Percentiles rank a stretch among this genome's conserved stretches.
These are phyloP conservation scores for Exutisphaerella laricina DNA, from an alignment of 2,329 filamentous ascomycete genomes.

Conservation along the genomic window DNA sequence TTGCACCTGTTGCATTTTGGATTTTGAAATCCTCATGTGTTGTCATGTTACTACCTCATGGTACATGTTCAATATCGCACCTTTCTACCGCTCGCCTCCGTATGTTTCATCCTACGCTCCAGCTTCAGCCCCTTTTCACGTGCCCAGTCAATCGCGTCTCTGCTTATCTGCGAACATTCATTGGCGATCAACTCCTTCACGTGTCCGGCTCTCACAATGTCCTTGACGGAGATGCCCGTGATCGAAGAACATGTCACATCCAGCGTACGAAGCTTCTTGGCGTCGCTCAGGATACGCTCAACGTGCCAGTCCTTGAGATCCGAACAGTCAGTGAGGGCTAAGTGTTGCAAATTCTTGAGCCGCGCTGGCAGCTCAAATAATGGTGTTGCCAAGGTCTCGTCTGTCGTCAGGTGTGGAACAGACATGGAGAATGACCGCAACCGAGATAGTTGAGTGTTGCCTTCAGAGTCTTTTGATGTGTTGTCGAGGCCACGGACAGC, in stretches of 20 bases:
- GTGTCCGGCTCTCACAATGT: conserved; percentile 24
- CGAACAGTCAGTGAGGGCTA: conserved; percentile 9
- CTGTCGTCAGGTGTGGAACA: not conserved
- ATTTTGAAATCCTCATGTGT: too few relatives aligned
- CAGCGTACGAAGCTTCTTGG: conserved; percentile 26
- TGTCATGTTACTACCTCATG: too few relatives aligned
- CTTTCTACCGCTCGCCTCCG: conserved; percentile 17
- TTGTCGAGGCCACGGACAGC: not conserved
- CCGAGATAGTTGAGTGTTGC: not conserved
- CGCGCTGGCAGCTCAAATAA: not conserved
- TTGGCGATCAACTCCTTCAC: conserved; percentile 33
- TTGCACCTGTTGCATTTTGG: too few relatives aligned
- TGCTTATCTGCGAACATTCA: conserved; percentile 33
- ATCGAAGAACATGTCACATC: conserved; percentile 36
- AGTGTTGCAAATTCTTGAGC: conserved; percentile 7
- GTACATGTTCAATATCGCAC: too few relatives aligned
- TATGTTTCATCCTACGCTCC: conserved; percentile 17
- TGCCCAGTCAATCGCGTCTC: conserved; percentile 41
- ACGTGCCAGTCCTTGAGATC: conserved; percentile 30
- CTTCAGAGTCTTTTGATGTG: not conserved
- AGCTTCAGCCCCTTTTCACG: conserved; percentile 33
- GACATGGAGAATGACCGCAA: not conserved
- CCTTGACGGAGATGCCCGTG: conserved; percentile 39
- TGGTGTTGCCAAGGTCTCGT: not conserved
- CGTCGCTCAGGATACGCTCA: conserved; percentile 23